Conservation (phyloP, 352 stramenopile species). For the Hyaloperonospora arabidopsidis region DNA sequence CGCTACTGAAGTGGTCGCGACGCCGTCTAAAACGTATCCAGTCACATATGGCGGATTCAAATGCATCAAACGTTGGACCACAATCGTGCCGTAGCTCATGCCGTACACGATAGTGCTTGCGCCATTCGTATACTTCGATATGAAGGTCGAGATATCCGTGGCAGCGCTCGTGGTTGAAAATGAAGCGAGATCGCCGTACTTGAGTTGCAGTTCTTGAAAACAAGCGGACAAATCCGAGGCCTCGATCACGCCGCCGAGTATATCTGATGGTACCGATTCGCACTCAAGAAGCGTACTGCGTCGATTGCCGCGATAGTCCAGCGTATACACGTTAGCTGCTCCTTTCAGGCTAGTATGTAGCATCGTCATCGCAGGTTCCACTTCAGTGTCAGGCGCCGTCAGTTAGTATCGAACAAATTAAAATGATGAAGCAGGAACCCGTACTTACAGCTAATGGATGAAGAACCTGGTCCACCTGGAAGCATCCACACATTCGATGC, state of each 20-base stretch:
- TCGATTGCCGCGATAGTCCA: constrained; percentile 46
- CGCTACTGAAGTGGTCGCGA: constrained; percentile 30
- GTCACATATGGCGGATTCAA: constrained; percentile 33
- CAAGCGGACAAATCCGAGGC: constrained; percentile 30
- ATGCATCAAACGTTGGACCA: constrained; percentile 41
- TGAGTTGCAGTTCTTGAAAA: constrained; percentile 29
- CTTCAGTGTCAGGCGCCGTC: no score
- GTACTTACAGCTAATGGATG: constrained; percentile 26
- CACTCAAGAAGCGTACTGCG: constrained; percentile 38
- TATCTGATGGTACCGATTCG: constrained; percentile 29
- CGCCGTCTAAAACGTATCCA: constrained; percentile 25
- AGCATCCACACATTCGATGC: constrained; percentile 39
- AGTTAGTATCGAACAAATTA: no score
- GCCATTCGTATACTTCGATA: constrained; percentile 19
- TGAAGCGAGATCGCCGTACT: constrained; percentile 25
- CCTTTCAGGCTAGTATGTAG: constrained; percentile 24
- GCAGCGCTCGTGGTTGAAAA: constrained; percentile 28
- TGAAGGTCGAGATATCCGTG: constrained; percentile 31
- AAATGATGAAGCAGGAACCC: no score
- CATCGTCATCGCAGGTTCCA: constrained; percentile 10
- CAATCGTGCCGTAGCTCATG: constrained; percentile 13
- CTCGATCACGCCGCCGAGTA: constrained; percentile 23
- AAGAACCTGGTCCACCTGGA: constrained; percentile 31
- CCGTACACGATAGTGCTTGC: no score
- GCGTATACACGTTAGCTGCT: constrained; percentile 47